A percentile compares a stretch with the other conserved stretches of the same genome.
Conservation (phyloP, 2,329 filamentous ascomycete species). For the Epichloe sylvatica region DNA sequence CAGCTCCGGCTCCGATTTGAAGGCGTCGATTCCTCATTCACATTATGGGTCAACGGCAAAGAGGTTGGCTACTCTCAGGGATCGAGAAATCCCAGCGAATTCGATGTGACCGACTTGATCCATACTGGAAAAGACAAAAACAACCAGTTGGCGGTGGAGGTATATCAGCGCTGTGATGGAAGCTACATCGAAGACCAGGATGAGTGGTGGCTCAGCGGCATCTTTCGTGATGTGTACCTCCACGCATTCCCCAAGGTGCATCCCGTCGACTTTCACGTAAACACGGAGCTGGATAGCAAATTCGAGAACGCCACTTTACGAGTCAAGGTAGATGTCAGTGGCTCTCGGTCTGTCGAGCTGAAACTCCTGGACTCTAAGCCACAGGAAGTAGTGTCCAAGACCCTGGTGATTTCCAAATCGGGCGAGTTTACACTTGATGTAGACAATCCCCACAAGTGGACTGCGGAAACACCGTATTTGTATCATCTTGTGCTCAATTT, state of each 20-base stretch:
- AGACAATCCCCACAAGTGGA: conserved; percentile 47
- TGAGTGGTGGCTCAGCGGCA: conserved; percentile 54
- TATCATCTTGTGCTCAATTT: conserved; percentile 36
- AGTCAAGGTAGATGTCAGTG: conserved; percentile 30
- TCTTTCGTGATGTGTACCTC: conserved; percentile 56
- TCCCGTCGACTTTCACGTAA: conserved; percentile 42
- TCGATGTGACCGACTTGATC: conserved; percentile 48
- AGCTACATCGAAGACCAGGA: conserved; percentile 61
- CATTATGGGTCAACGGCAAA: conserved; percentile 54
- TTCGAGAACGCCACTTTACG: conserved; percentile 39
- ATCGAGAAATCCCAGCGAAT: conserved; percentile 57
- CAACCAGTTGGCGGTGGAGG: conserved; percentile 50
- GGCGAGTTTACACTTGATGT: conserved; percentile 29
- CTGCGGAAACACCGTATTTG: conserved; percentile 51
- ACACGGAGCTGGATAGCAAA: conserved; percentile 39
- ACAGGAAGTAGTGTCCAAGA: conserved; percentile 13
- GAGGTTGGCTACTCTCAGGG: conserved; percentile 61
- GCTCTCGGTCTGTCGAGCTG: conserved; percentile 15
- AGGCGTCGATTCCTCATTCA: conserved; percentile 59
- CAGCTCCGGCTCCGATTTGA: conserved; percentile 59
- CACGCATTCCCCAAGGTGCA: conserved; percentile 43
- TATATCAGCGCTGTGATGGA: conserved; percentile 60
- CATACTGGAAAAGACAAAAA: conserved; percentile 22
- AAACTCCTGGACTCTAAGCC: conserved; percentile 24
- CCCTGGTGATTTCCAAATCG: conserved; percentile 16